These are phyloP conservation scores for Coniochaeta sp. DNA, from an alignment of 2,329 filamentous ascomycete species.

Conservation along the genomic window DNA sequence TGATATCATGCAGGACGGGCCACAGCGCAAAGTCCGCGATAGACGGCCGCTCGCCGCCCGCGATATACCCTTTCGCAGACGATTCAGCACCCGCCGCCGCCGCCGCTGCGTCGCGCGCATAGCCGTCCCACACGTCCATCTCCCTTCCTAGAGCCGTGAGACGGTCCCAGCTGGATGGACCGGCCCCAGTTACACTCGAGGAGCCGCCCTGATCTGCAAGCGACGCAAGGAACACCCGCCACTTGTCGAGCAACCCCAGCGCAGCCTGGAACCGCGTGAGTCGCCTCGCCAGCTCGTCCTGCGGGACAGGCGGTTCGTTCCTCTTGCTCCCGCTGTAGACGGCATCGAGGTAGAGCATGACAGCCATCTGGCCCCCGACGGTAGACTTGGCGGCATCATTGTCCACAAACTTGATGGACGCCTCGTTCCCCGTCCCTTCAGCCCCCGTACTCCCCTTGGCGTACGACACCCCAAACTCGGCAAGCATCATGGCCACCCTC, in stretches of 20 bases:
- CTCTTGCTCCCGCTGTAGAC: constrained; percentile 30
- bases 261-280: constrained; percentile 35
- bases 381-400: constrained; percentile 40
- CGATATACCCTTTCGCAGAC: constrained; percentile 29
- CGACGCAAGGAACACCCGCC: constrained; percentile 16
- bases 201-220: background rate
- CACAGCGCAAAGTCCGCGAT: constrained; percentile 50
- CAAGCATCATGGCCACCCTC: constrained; percentile 42
- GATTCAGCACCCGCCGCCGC: constrained; percentile 5
- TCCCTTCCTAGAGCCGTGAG: constrained; percentile 17
- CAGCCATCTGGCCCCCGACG: constrained; percentile 41
- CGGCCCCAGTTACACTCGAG: too few relatives aligned
- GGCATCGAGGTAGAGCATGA: constrained; percentile 55
- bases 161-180: background rate
- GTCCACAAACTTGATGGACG: constrained; percentile 43
- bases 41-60: constrained; percentile 26
- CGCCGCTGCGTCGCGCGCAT: constrained; percentile 20
- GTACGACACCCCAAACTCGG: constrained; percentile 37
- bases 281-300: constrained; percentile 23
- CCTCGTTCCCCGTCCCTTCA: constrained; percentile 6
- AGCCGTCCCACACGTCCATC: constrained; percentile 32
- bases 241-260: constrained; percentile 26
- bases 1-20: constrained; percentile 46
- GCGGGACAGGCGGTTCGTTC: constrained; percentile 13
- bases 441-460: constrained; percentile 34